These are phyloP conservation scores for Dipteronia dyeriana DNA, from an alignment of 345 rosid genomes.

Conservation along the genomic window DNA sequence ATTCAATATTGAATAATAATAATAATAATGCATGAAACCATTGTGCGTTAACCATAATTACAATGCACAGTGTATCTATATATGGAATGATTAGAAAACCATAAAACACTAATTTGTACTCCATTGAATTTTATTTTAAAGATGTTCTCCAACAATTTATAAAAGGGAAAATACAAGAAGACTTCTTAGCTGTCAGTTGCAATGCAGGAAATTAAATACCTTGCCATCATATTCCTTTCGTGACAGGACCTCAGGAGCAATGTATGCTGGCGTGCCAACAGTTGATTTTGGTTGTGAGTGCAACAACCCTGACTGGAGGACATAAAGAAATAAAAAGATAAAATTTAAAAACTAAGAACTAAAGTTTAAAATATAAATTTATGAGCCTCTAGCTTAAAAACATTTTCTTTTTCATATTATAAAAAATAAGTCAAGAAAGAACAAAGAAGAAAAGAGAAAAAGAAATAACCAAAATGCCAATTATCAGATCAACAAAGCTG, in stretches of 20 bases:
- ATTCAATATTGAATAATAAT: neutral
- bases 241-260: constrained; percentile 72
- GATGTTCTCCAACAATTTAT: too few species aligned
- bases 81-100: neutral
- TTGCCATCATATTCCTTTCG: constrained; percentile 73
- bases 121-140: neutral
- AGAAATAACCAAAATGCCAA: constrained; percentile 1
- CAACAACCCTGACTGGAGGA: constrained; percentile 57
- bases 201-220: constrained; percentile 34
- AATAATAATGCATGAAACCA: neutral
- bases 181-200: neutral
- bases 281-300: constrained; percentile 77
- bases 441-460: neutral
- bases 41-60: neutral
- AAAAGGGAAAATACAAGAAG: neutral
- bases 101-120: neutral
- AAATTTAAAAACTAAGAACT: neutral
- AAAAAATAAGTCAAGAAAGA: neutral
- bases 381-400: neutral
- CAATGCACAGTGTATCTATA: neutral
- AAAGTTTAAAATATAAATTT: neutral
- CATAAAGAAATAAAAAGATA: constrained; percentile 8
- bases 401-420: neutral
- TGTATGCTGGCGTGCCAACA: constrained; percentile 78
- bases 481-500: neutral